phyloP scores from a whole-genome alignment of 805 yeast species.

The Starmerella potacharoeniae region DNA sequence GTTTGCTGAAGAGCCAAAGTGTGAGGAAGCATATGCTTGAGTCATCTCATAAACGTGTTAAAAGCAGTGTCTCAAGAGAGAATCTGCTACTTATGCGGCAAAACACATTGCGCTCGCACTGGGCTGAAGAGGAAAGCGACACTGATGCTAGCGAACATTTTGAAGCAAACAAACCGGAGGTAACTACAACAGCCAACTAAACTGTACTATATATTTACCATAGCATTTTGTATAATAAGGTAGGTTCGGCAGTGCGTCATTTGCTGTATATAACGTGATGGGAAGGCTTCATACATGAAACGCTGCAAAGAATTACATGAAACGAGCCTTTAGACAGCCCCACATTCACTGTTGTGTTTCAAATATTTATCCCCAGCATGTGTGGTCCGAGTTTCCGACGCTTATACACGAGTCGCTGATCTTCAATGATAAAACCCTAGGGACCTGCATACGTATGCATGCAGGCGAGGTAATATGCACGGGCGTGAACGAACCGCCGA shows the following conservation, averaged over 20 bases:
- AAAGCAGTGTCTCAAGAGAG: conserved; percentile 11
- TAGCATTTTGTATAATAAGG: background rate
- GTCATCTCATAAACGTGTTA: conserved; percentile 7
- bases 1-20: conserved; percentile 1
- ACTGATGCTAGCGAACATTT: conserved; percentile 1
- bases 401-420: too few species aligned
- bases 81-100: conserved; percentile 14
- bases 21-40: background rate
- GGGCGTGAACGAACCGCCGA: background rate
- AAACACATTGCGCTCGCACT: conserved; percentile 16
- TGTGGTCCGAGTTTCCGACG: too few species aligned
- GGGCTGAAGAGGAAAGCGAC: conserved; percentile 16
- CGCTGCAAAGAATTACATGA: too few species aligned
- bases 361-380: too few species aligned
- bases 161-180: background rate
- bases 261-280: too few species aligned
- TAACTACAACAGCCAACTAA: too few species aligned
- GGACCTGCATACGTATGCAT: background rate
- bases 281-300: too few species aligned
- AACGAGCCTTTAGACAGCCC: too few species aligned
- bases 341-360: too few species aligned
- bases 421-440: background rate
- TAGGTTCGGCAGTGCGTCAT: too few species aligned
- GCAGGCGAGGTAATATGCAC: background rate
- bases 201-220: too few species aligned